A percentile compares a stretch with the other conserved stretches of the same genome.
These are phyloP conservation scores for Alternaria infectoria DNA, from an alignment of 2,329 filamentous ascomycete genomes.

Conservation along the genomic window DNA sequence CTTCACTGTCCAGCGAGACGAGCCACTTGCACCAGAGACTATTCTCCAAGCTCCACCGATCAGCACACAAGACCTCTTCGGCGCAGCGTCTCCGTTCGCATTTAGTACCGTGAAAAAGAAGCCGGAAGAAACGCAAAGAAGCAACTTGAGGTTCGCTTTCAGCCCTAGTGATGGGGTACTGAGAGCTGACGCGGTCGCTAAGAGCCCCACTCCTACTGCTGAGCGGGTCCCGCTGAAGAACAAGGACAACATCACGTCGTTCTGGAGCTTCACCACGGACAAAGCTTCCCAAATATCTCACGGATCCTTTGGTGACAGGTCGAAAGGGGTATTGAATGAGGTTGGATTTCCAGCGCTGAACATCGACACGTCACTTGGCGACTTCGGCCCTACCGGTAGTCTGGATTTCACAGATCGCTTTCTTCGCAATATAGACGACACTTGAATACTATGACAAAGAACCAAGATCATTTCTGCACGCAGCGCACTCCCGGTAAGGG, in stretches of 20 bases:
- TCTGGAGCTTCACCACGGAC: conserved; percentile 25
- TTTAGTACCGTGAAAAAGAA: conserved; percentile 53
- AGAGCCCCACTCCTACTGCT: conserved; percentile 28
- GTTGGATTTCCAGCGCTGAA: conserved; percentile 29
- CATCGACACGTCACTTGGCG: conserved; percentile 30
- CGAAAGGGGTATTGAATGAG: conserved; percentile 13
- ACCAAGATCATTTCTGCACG: neutral
- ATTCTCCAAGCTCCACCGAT: conserved; percentile 25
- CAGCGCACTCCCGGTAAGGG: neutral
- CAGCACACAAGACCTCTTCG: conserved; percentile 55
- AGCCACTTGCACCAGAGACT: conserved; percentile 19
- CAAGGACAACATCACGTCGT: conserved; percentile 24
- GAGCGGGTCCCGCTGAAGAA: conserved; percentile 38
- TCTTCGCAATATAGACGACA: conserved; percentile 28
- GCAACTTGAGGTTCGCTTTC: conserved; percentile 32
- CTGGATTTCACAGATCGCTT: conserved; percentile 38
- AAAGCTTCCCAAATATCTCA: conserved; percentile 32
- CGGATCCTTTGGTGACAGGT: conserved; percentile 6
- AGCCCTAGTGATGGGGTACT: conserved; percentile 15
- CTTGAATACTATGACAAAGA: conserved; percentile 8
- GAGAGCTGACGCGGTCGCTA: conserved; percentile 12
- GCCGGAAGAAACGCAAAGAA: conserved; percentile 18
- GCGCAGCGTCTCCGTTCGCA: conserved; percentile 49
- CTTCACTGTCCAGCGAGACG: conserved; percentile 32
- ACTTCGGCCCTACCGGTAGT: conserved; percentile 26